phyloP scores from a whole-genome alignment of 2,329 filamentous ascomycete species.

The Fusarium tanahbumbuense region DNA sequence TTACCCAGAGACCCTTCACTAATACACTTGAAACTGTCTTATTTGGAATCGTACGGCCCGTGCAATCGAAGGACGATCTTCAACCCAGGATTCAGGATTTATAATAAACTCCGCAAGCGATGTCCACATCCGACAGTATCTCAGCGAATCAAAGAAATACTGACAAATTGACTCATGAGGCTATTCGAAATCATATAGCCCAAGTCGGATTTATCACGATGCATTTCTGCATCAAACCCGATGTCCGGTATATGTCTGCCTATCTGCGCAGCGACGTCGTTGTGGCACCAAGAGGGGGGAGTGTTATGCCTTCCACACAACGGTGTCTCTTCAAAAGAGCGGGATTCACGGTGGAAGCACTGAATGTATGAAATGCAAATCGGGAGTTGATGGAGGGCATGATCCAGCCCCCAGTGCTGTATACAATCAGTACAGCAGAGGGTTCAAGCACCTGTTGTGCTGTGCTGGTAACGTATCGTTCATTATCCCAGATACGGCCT shows the following conservation, averaged over 20 bases:
- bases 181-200: slow-evolving; percentile 4
- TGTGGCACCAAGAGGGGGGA: slow-evolving; percentile 35
- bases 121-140: slow-evolving; percentile 19
- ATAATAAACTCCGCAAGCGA: slow-evolving; percentile 32
- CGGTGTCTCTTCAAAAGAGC: slow-evolving; percentile 41
- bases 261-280: slow-evolving; percentile 29
- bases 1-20: not conserved
- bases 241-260: slow-evolving; percentile 17
- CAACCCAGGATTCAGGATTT: slow-evolving; percentile 13
- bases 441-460: slow-evolving; percentile 1
- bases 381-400: slow-evolving; percentile 18
- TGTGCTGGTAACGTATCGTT: slow-evolving; percentile 24
- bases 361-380: slow-evolving; percentile 16
- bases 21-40: slow-evolving; percentile 35
- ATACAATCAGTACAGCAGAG: not conserved
- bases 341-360: slow-evolving; percentile 27
- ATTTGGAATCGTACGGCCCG: slow-evolving; percentile 22
- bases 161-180: slow-evolving; percentile 17
- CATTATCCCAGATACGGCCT: slow-evolving; percentile 20
- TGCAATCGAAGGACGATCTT: slow-evolving; percentile 22
- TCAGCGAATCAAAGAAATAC: slow-evolving; percentile 7
- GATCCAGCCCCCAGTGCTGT: not conserved
- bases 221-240: not conserved
- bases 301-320: slow-evolving; percentile 22
- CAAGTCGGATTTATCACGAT: not conserved